Percentiles rank a stretch among this genome's conserved stretches.
These are phyloP conservation scores for Scheffersomyces segobiensis DNA, from an alignment of 1,139 yeast genomes.

Conservation along the genomic window DNA sequence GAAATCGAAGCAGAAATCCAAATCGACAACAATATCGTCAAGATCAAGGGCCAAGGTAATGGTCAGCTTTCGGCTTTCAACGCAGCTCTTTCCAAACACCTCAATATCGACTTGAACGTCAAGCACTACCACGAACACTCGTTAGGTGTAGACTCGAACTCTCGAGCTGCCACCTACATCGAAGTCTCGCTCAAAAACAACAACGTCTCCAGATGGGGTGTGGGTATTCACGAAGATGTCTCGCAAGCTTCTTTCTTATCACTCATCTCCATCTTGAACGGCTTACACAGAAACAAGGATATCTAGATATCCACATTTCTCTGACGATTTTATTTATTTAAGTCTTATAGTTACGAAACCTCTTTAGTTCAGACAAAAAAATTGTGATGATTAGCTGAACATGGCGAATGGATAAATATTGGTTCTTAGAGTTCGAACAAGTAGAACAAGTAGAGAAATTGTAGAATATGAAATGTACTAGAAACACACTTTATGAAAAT, in stretches of 20 bases:
- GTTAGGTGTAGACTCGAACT: constrained; percentile 79
- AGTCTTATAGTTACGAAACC: background rate
- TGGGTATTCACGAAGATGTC: constrained; percentile 91
- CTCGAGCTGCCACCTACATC: constrained; percentile 90
- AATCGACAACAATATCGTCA: constrained; percentile 47
- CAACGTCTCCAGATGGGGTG: constrained; percentile 75
- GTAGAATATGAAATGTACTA: too few species aligned
- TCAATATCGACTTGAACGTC: constrained; percentile 66
- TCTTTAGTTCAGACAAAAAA: background rate
- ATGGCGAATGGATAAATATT: background rate
- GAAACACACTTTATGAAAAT: too few species aligned
- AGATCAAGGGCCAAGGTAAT: constrained; percentile 75
- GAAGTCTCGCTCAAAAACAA: constrained; percentile 51
- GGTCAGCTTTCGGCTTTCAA: constrained; percentile 94
- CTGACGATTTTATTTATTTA: background rate
- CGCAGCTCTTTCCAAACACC: constrained; percentile 65
- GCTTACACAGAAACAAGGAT: constrained; percentile 23
- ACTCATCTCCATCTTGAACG: constrained; percentile 71
- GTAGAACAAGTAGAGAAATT: background rate
- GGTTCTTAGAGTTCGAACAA: background rate
- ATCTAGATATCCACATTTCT: background rate
- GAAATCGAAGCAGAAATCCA: constrained; percentile 38
- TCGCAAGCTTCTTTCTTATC: constrained; percentile 87
- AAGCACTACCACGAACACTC: constrained; percentile 90
- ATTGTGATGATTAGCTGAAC: background rate